These are phyloP conservation scores for Camellia granthamiana DNA, from an alignment of 148 eudicot genomes.

Conservation along the genomic window DNA sequence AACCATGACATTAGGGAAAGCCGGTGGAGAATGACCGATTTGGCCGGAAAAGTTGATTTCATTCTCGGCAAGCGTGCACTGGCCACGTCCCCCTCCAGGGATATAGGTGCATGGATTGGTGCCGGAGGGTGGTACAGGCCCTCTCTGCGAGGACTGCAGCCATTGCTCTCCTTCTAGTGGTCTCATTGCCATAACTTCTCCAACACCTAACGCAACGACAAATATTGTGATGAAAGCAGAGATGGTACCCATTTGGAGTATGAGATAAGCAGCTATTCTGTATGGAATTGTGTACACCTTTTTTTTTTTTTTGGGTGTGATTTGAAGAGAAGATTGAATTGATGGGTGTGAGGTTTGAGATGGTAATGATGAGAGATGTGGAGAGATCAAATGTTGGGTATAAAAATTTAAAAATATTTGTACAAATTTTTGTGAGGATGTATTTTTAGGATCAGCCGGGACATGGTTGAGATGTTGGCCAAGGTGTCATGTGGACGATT, in stretches of 20 bases:
- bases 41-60: neutral
- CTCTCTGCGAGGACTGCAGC: constrained; percentile 10
- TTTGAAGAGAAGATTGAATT: neutral
- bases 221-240: neutral
- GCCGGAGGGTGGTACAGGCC: constrained; percentile 8
- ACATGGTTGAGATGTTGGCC: too few species aligned
- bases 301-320: neutral
- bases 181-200: neutral
- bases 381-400: too few species aligned
- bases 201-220: neutral
- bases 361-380: too few species aligned
- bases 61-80: constrained; percentile 9
- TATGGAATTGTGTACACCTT: too few species aligned
- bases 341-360: neutral
- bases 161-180: constrained; percentile 6
- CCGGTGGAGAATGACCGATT: neutral
- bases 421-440: too few species aligned
- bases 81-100: constrained; percentile 6
- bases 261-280: too few species aligned
- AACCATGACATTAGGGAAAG: neutral
- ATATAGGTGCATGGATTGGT: constrained; percentile 13
- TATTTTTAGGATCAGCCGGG: too few species aligned
- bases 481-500: too few species aligned
- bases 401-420: too few species aligned
- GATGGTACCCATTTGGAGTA: neutral